These are phyloP conservation scores for Amylostereum chailletii DNA, from an alignment of 1,284 basidiomycete species.

Conservation along the genomic window DNA sequence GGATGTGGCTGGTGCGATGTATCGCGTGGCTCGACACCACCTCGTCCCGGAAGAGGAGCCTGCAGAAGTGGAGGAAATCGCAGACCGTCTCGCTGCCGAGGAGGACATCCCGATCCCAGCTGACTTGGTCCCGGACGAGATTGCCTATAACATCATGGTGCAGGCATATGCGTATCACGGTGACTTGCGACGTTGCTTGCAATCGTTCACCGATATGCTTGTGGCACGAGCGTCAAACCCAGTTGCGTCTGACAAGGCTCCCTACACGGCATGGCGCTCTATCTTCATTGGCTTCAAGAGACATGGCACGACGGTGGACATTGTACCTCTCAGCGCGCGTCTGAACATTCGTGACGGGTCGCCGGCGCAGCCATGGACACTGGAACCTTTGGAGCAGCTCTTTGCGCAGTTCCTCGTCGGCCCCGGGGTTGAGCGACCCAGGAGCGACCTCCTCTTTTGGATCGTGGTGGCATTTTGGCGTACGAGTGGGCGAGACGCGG, in stretches of 20 bases:
- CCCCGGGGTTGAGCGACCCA: constrained; percentile 32
- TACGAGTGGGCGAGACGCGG: constrained; percentile 41
- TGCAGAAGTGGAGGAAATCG: constrained; percentile 23
- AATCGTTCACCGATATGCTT: constrained; percentile 67
- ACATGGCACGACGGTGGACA: constrained; percentile 28
- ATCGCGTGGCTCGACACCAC: constrained; percentile 51
- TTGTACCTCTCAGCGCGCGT: constrained; percentile 3
- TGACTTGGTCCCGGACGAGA: constrained; percentile 43
- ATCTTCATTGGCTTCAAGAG: constrained; percentile 73
- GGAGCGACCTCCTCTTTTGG: constrained; percentile 48
- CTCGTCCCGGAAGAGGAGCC: constrained; percentile 24
- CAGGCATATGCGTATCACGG: constrained; percentile 66
- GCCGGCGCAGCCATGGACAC: constrained; percentile 35
- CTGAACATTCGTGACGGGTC: neutral
- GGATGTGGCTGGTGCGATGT: constrained; percentile 52
- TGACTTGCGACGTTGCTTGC: constrained; percentile 47
- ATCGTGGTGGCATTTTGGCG: constrained; percentile 52
- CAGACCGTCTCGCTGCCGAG: constrained; percentile 25
- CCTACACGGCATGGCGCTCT: constrained; percentile 51
- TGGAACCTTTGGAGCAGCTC: constrained; percentile 42
- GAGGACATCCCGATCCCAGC: constrained; percentile 38
- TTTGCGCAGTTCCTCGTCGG: constrained; percentile 51
- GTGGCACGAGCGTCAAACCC: constrained; percentile 28
- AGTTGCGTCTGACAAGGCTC: constrained; percentile 22
- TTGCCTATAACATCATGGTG: constrained; percentile 65